Base-by-base conservation (phyloP, 2,329 filamentous ascomycete species). In the Lecanosticta acicola region DNA sequence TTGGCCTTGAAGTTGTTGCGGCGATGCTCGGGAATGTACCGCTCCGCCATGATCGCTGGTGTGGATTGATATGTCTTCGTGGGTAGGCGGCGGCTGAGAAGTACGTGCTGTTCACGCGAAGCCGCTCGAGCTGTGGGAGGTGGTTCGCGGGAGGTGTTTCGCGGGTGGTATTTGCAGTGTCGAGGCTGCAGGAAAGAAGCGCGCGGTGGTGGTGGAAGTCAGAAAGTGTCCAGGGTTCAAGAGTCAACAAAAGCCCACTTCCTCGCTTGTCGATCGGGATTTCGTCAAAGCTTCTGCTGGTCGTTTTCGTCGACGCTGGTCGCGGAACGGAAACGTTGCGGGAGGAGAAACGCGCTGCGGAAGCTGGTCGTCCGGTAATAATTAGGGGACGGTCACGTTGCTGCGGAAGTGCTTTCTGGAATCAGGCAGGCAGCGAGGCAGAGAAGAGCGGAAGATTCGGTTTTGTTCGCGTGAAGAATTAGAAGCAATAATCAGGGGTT, bases 1-100 rank as follows among this genome's bases (percentile, higher is more conserved):
- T 96, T 96, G 45, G 93, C 93, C 85, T 98, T 98, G 84, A 95
- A 98, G 76, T 95, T 90, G 58, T 88, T 96, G 68, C 93, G 90
- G 71, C 93, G 89, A 78, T 98, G 93, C 77, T 98, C 93, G 70
- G 93, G 93, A 66, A 98, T 98, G 77, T 96, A 98, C 66, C 93
- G 87, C 71, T 98, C 93, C 71, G 93, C 86, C 93, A 98, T 98
- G 74, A 63, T 83, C 24, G 42, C 18, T 19, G 17, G 26, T 42
- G 44, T 51, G 42, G 47, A 46, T 53, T 55, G 53, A 37, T 51
- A 42, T 46, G 45, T 33, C 35, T 34, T 39, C 19, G 10, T 3
- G 11, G 14, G 35, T 19, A 17, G 35, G 35, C 18, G 5, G 24
- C 34, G 19, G 34, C 34, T 37, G 14, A 9, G 7, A 11, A 11